Percentiles rank a stretch among this genome's conserved stretches.
Conservation (phyloP, 2,329 filamentous ascomycete species). For the Claviceps fusiformis region DNA sequence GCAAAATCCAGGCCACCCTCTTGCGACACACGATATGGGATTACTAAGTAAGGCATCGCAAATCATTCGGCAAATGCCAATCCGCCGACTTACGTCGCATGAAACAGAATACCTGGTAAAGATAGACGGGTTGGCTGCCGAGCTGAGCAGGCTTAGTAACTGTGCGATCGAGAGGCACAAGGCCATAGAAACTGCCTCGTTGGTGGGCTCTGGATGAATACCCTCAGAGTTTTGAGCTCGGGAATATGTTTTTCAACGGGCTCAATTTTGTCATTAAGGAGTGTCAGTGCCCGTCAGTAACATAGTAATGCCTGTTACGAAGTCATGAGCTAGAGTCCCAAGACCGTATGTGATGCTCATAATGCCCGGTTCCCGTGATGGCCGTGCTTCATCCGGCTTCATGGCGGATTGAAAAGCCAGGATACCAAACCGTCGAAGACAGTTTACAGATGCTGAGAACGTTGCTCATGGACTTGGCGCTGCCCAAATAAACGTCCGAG, state of each 20-base stretch:
- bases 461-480: no score
- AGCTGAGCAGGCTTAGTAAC: constrained; percentile 28
- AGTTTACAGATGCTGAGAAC: no score
- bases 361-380: no score
- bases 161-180: constrained; percentile 25
- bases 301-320: no score
- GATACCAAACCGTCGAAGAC: no score
- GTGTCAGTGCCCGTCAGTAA: no score
- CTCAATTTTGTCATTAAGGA: no score
- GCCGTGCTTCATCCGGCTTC: no score
- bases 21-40: constrained; percentile 30
- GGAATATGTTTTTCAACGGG: neutral
- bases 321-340: no score
- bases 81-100: constrained; percentile 13
- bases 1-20: constrained; percentile 28
- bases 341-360: no score
- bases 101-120: constrained; percentile 27
- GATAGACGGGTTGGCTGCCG: constrained; percentile 28
- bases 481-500: no score
- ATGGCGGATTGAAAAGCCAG: no score
- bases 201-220: neutral
- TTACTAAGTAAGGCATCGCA: constrained; percentile 28
- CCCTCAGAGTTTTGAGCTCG: neutral
- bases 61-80: constrained; percentile 28
- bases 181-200: constrained; percentile 14